A percentile compares a stretch with the other conserved stretches of the same genome.
These are phyloP conservation scores for Saccharomyces cerevisiae DNA, from an alignment of 805 yeast species.

Conservation along the genomic window DNA sequence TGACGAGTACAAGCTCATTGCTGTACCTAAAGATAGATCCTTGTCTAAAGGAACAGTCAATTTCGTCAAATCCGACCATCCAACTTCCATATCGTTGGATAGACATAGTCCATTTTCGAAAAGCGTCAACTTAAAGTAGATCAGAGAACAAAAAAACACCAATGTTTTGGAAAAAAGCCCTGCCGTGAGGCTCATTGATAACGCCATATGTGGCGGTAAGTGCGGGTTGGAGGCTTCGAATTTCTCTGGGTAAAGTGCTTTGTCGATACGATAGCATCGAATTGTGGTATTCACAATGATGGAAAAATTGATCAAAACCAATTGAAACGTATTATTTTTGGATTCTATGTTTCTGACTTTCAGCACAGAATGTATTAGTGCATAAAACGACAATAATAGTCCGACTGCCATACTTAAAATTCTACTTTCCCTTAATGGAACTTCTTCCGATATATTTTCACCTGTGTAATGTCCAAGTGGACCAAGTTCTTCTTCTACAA, in stretches of 20 bases:
- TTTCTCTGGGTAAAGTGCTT: not conserved
- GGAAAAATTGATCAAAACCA: not conserved
- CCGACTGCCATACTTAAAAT: slow-evolving; percentile 4
- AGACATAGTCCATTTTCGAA: slow-evolving; percentile 8
- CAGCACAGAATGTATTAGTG: not conserved
- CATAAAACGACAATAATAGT: slow-evolving; percentile 5
- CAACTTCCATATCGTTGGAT: slow-evolving; percentile 1
- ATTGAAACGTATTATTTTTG: not conserved
- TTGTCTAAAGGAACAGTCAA: slow-evolving; percentile 5
- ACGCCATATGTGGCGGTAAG: not conserved
- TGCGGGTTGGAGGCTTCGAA: not conserved
- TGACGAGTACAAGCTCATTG: slow-evolving; percentile 8
- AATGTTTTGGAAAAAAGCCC: not conserved
- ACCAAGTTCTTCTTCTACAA: slow-evolving; percentile 7
- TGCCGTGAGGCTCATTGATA: not conserved
- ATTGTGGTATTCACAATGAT: not conserved
- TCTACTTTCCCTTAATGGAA: slow-evolving; percentile 1
- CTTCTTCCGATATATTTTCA: not conserved
- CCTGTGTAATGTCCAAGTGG: slow-evolving; percentile 9
- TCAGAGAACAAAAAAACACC: slow-evolving; percentile 1
- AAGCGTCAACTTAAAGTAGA: slow-evolving; percentile 6
- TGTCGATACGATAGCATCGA: not conserved
- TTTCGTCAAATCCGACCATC: slow-evolving; percentile 11
- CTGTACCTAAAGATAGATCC: slow-evolving; percentile 5
- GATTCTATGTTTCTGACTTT: not conserved